Percentiles rank a stretch among this genome's conserved stretches.
Evolutionary conservation across 306 rosid genomes (phyloP).

Genomic region (Trifolium repens): DNA sequence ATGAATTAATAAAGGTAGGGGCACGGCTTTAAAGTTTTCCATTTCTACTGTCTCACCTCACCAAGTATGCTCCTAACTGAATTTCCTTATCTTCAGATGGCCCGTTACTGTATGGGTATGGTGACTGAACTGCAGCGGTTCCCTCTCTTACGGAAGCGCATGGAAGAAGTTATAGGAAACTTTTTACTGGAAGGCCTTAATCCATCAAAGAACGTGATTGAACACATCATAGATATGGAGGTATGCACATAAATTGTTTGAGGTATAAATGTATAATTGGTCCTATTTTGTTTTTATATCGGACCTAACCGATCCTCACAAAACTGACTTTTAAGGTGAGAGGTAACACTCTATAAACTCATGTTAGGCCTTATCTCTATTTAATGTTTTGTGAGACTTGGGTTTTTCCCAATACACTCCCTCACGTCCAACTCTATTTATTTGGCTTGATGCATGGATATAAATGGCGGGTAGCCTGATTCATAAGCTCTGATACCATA

Average conservation of each 20-base stretch:
- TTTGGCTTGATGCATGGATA: background rate
- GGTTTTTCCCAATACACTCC: background rate
- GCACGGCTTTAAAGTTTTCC: slow-evolving; percentile 29
- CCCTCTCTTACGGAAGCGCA: slow-evolving; percentile 85
- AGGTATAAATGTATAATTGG: slow-evolving; percentile 3
- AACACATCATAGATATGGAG: slow-evolving; percentile 96
- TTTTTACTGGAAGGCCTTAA: slow-evolving; percentile 93
- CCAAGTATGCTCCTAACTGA: slow-evolving; percentile 31
- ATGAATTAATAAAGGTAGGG: slow-evolving; percentile 84
- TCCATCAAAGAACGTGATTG: slow-evolving; percentile 93
- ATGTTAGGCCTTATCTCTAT: background rate
- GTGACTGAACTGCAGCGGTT: slow-evolving; percentile 90
- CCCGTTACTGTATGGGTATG: slow-evolving; percentile 86
- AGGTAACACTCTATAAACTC: background rate
- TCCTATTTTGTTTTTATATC: background rate
- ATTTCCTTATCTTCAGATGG: slow-evolving; percentile 65
- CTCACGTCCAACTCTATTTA: background rate
- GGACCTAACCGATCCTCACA: background rate
- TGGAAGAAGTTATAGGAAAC: slow-evolving; percentile 95
- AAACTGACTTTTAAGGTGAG: background rate
- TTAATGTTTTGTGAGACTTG: background rate
- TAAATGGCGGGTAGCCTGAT: background rate
- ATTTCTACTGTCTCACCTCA: slow-evolving; percentile 22
- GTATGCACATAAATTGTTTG: slow-evolving; percentile 48
- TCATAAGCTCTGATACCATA: background rate